Evolutionary conservation across 805 yeast species (phyloP).

Genomic region (Gaillardinia entomophila): DNA sequence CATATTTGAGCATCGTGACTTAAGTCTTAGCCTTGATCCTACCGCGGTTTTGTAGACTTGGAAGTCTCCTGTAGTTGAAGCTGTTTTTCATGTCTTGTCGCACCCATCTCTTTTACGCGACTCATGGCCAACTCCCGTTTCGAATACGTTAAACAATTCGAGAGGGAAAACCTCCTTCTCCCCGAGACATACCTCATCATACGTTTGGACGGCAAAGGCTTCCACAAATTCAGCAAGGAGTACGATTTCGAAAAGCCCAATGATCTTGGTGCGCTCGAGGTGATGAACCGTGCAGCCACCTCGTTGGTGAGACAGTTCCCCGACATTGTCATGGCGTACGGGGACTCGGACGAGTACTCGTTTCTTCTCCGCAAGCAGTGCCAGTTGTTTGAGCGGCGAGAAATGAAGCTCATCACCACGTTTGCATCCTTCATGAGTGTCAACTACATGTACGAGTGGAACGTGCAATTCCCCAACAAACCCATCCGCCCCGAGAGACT

Average conservation of each 20-base stretch:
- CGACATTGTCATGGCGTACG: conserved; percentile 79
- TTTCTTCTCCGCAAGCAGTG: conserved; percentile 65
- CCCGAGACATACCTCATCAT: conserved; percentile 81
- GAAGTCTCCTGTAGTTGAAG: no score
- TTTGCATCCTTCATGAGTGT: conserved; percentile 81
- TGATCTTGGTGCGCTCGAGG: conserved; percentile 65
- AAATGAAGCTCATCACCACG: conserved; percentile 71
- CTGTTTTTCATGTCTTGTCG: no score
- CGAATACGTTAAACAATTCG: conserved; percentile 83
- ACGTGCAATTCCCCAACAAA: conserved; percentile 44
- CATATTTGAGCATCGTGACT: no score
- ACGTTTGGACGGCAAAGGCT: conserved; percentile 90
- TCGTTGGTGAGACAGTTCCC: conserved; percentile 58
- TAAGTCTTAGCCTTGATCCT: no score
- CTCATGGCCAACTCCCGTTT: conserved; percentile 78
- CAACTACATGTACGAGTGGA: conserved; percentile 68
- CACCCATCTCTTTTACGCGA: no score
- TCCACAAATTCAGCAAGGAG: conserved; percentile 72
- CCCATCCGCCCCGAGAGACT: conserved; percentile 47
- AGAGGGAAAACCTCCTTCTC: conserved; percentile 62
- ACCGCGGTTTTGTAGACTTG: no score
- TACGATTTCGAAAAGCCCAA: conserved; percentile 86
- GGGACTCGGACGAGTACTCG: conserved; percentile 93
- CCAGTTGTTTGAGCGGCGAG: conserved; percentile 75
- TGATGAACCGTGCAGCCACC: conserved; percentile 79